Base-by-base conservation (phyloP, 306 rosid genomes). In the Astragalus membranaceus region DNA sequence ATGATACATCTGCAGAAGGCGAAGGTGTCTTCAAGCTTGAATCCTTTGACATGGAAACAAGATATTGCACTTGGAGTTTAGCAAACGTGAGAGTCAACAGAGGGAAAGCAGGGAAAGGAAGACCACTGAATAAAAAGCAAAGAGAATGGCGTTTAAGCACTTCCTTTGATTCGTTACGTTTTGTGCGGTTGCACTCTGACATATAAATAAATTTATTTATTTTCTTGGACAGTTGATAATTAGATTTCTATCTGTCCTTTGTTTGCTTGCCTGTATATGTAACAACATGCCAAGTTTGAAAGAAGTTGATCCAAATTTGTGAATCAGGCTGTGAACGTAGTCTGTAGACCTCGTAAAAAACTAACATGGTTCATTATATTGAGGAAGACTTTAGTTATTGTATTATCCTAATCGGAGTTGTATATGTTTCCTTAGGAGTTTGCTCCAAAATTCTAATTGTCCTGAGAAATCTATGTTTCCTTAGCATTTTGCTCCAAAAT, bases 101-200 rank as follows among this genome's bases (percentile, higher is more conserved):
- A 82, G 87, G 84, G 72, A 92, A 89, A 44, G 86, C 98, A 15
- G 98, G 98, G 61, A 93, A 93, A 84, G 97, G 98, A 72, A 85
- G 96, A 85, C 96, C 96, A 13, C 85, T 93, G 56, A 93, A 69
- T 83, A 93, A 85, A 79, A 93, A 90, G 65, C 98, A 87, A 81
- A 81, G 92, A 81, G 92, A 90, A 35, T 93, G 96, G 96, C 88
- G 88, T 61, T 74, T 93, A 75, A 85, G 75, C 41, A 86, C 88
- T 61, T 77, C 96, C 43, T 93, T 93, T 56, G 85, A 87, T 47
- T 85, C 96, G 35, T 72, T 90, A 56, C 80, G 75, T 42, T 82
- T 93, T 69, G 98, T 93, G 57, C 81, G 96, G 77, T 75, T 93
- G 85, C 82, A 93, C 69, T 86, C 91, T 48, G 93, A 85, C 39